Base-by-base conservation (phyloP, 352 stramenopile species). In the Globisporangium nagaii region DNA sequence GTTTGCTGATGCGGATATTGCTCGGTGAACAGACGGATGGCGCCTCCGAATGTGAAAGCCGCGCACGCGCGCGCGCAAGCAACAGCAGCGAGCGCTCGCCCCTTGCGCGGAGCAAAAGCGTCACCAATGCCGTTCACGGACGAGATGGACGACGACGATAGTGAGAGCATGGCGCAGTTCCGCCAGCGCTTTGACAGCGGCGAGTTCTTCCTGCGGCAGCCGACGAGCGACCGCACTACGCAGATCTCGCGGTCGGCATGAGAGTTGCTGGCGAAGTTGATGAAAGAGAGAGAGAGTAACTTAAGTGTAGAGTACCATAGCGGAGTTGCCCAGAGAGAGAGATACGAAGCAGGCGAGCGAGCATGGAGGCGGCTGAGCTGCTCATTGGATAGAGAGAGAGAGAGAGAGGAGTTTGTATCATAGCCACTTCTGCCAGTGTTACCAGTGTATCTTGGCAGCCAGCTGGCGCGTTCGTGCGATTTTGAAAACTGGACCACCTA, bases 111-210 rank as follows among this genome's bases (percentile, higher is more conserved):
- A 13, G 53, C n/a, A n/a, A 45, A 43, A 12, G 13, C 22, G n/a
- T 42, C 41, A 15, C 42, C 53, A 7, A 17, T 71, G 55, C 66
- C 66, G 19, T 69, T 74, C 22, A 4, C 57, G 41, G 63, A 73
- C 19, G 66, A 37, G 43, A n/a, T 37, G 43, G 43, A 37, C 10
- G 60, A 59, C 41, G 65, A 45, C 17, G 53, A 68, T n/a, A n/a
- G n/a, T 30, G 66, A 58, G 17, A 63, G 56, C 19, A 42, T 59
- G 20, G 25, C 32, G 32, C 53, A 40, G 34, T 49, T 73, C 35
- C 58, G 67, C 20, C 37, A n/a, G 1, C 62, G 68, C 15, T 36
- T 60, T 19, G 51, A 39, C 15, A 22, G 45, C 20, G 27, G 45
- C 20, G 40, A 55, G 30, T 58, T 59, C 22, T 59, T 59, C 12